Evolutionary conservation across 768 basidiomycete genomes (phyloP).

Genomic region (Pisolithus microcarpus): DNA sequence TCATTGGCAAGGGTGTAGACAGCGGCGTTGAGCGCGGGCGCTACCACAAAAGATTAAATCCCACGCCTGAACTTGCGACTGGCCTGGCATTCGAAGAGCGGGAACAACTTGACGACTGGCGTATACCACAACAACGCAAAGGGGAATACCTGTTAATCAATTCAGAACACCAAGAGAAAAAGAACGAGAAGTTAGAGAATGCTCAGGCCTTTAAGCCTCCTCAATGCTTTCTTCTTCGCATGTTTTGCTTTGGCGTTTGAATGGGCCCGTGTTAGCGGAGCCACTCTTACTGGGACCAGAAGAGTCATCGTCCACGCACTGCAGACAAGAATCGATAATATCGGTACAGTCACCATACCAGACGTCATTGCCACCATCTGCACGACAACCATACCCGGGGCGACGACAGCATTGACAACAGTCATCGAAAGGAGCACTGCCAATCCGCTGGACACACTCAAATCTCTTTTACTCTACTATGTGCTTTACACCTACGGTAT

Average conservation of each 20-base stretch:
- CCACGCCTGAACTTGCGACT: no score
- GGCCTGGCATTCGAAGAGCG: no score
- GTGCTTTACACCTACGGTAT: conserved; percentile 22
- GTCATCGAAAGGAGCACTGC: not conserved
- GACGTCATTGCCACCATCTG: not conserved
- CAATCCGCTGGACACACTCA: conserved; percentile 7
- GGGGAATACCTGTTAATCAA: no score
- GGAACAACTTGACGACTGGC: no score
- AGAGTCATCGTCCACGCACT: not conserved
- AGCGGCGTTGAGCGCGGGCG: no score
- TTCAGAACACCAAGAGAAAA: no score
- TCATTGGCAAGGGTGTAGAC: no score
- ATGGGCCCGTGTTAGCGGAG: not conserved
- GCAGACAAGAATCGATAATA: not conserved
- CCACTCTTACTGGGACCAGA: not conserved
- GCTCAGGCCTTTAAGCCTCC: not conserved
- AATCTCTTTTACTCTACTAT: conserved; percentile 30
- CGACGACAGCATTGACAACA: not conserved
- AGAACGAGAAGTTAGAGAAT: no score
- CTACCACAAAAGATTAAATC: no score
- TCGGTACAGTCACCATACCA: not conserved
- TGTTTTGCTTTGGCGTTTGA: not conserved
- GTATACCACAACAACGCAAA: no score
- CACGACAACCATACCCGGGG: not conserved
- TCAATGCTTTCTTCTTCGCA: not conserved